Percentiles rank a stretch among this genome's conserved stretches.
These are phyloP conservation scores for Eucalyptus sp. DNA, from an alignment of 345 rosid genomes.

Conservation along the genomic window DNA sequence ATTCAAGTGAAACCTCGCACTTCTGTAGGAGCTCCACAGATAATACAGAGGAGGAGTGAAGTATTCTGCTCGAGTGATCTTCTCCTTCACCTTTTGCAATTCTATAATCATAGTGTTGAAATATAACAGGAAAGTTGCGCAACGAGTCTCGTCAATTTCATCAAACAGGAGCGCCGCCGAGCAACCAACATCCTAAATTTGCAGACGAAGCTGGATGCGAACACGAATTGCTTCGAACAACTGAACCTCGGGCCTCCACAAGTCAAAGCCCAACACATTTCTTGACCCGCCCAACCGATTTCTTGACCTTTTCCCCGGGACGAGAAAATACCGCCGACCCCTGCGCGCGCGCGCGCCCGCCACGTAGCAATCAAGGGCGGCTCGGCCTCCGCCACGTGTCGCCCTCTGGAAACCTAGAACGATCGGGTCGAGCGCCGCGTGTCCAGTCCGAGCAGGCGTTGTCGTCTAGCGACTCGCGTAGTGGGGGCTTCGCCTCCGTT, in stretches of 20 bases:
- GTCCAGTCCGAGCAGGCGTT: background rate
- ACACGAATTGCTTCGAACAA: background rate
- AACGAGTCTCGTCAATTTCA: background rate
- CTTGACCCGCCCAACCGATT: background rate
- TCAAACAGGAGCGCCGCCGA: background rate
- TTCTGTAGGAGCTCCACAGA: background rate
- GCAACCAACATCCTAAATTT: background rate
- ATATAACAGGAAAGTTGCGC: no score
- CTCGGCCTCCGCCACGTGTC: background rate
- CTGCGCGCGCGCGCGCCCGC: background rate
- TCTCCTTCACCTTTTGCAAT: background rate
- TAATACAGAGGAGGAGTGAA: background rate
- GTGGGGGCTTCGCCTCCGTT: background rate
- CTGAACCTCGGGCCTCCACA: background rate
- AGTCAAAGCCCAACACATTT: background rate
- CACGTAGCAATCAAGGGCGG: background rate
- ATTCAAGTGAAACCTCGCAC: background rate
- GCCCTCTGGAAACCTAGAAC: background rate
- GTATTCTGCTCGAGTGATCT: background rate
- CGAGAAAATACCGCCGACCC: background rate
- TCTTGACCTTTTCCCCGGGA: background rate
- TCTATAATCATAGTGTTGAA: background rate
- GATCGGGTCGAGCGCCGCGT: background rate
- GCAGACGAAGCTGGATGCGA: background rate
- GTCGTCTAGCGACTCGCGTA: no score